Evolutionary conservation across 371 early-diverging fungal genomes (phyloP), one percentile per base, ranked within the genome.

Genomic region (Haplosporangium sp.): DNA sequence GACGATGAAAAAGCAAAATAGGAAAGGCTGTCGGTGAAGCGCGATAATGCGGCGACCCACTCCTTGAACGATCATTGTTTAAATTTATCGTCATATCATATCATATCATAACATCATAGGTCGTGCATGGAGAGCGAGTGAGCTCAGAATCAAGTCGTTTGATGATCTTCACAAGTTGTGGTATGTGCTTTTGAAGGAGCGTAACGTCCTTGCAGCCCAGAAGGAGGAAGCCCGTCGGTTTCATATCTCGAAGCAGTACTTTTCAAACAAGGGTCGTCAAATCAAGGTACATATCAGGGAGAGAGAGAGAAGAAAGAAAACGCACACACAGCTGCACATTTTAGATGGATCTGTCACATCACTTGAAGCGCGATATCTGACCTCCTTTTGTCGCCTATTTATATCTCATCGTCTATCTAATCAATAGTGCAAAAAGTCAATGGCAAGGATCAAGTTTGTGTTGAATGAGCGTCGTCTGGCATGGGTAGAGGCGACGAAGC

Each of bases 141-240:
- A 97, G 83, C 88, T 98, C 62, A 89, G 98, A 36, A 81, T 85
- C 60, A 98, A 98, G 86, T 93, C 93, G 37, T 98, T 97, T 85
- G 97, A 98, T 37, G 99, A 98, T 83, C 86, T 98, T 68, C 99
- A 98, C 85, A 94, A 93, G 82, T 86, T 98, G 73, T 98, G 99
- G 99, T 94, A 91, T 76, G 90, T 97, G 41, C 89, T 97, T 80
- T 85, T 96, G 61, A 97, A 97, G 85, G 98, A 98, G 84, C 93
- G 95, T 80, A 98, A 98, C 73, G 61, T 94, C 64, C 87, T 98
- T 60, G 91, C 93, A 23, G 93, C 94, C 47, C 98, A 98, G 71
- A 85, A 85, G 67, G 94, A 89, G 65, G 97, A 97, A 84, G 92
- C 94, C 13, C 84, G 83, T 46, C 87, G 95, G 55, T 88, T 93